Percentiles rank a stretch among this genome's conserved stretches.
Conservation (phyloP, 2,329 filamentous ascomycete species). For the Beauveria caledonica region DNA sequence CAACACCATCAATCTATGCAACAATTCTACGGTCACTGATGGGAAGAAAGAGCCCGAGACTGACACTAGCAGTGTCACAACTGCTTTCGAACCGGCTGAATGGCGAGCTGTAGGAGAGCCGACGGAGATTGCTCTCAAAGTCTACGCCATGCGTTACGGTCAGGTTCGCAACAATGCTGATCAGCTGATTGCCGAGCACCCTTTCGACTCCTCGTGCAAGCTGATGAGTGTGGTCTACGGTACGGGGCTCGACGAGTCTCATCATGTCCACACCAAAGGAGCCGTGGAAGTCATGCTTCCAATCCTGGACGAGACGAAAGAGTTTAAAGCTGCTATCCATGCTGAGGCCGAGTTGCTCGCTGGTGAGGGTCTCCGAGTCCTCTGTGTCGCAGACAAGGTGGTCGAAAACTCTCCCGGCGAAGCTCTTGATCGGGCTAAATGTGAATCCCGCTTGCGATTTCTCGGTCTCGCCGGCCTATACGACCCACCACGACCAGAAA, state of each 20-base stretch:
- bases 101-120: conserved; percentile 59
- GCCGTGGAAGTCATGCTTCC: conserved; percentile 50
- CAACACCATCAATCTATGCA: conserved; percentile 52
- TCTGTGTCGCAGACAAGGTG: conserved; percentile 52
- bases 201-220: conserved; percentile 67
- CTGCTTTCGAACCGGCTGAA: conserved; percentile 31
- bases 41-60: conserved; percentile 38
- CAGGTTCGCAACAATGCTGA: conserved; percentile 38
- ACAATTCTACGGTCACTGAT: conserved; percentile 45
- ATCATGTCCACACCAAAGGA: conserved; percentile 48
- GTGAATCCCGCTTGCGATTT: conserved; percentile 52
- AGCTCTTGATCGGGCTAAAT: conserved; percentile 39
- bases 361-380: conserved; percentile 57
- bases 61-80: conserved; percentile 40
- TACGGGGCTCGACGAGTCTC: conserved; percentile 24
- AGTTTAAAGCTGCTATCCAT: conserved; percentile 37
- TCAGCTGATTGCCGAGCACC: conserved; percentile 54
- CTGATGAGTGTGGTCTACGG: conserved; percentile 64
- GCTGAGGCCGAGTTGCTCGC: conserved; percentile 48
- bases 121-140: conserved; percentile 66
- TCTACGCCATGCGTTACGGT: conserved; percentile 62
- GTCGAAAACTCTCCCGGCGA: conserved; percentile 29
- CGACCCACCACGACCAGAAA: conserved; percentile 62
- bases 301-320: conserved; percentile 38
- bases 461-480: conserved; percentile 66